A percentile compares a stretch with the other conserved stretches of the same genome.
phyloP scores from a whole-genome alignment of 441 rosid genomes.

The Populus trichocarpa region DNA sequence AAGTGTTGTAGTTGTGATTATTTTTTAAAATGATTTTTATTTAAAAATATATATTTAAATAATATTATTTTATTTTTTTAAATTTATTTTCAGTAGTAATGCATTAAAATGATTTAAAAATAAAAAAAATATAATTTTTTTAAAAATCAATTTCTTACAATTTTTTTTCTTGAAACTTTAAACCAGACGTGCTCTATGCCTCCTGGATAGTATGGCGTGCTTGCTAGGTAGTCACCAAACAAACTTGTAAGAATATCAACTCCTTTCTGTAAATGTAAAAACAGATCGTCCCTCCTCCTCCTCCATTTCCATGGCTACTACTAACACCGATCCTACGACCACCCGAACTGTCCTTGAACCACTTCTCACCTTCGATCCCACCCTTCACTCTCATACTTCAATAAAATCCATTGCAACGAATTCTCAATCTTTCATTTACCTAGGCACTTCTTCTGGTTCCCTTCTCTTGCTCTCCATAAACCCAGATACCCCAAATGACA shows the following conservation, averaged over 20 bases:
- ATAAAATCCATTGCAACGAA: constrained; percentile 50
- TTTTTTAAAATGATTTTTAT: too few species aligned
- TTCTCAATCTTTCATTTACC: constrained; percentile 58
- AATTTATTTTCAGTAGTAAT: too few species aligned
- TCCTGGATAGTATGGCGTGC: background rate
- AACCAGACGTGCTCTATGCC: too few species aligned
- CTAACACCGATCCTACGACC: constrained; percentile 24
- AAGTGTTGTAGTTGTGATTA: too few species aligned
- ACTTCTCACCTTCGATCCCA: constrained; percentile 58
- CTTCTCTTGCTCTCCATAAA: constrained; percentile 51
- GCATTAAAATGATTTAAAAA: too few species aligned
- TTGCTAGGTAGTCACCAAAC: background rate
- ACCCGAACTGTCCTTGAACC: constrained; percentile 63
- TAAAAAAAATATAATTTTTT: too few species aligned
- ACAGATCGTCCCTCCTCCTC: background rate
- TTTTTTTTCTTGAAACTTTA: too few species aligned
- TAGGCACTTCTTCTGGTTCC: constrained; percentile 72
- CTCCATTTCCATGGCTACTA: constrained; percentile 6
- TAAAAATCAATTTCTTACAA: too few species aligned
- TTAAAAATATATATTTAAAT: too few species aligned
- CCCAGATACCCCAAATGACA: background rate
- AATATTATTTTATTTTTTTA: too few species aligned
- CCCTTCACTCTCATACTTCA: constrained; percentile 35
- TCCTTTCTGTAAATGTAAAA: too few species aligned
- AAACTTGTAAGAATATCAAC: too few species aligned